phyloP scores from a whole-genome alignment of 23 red algal genomes.

The Gracilariopsis chorda region DNA sequence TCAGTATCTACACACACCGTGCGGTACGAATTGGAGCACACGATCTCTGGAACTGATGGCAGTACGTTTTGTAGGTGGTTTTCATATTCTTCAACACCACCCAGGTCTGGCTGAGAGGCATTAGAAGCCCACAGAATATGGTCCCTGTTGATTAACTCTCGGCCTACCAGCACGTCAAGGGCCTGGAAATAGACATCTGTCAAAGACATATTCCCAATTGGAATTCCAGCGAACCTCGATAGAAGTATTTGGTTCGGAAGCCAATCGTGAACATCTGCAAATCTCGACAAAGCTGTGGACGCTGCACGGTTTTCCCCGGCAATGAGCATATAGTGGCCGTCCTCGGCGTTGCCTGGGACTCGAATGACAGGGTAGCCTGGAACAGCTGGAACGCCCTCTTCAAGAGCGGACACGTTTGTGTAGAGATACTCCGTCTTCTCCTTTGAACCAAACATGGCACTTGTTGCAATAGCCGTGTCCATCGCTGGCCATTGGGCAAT shows the following conservation, averaged over 20 bases:
- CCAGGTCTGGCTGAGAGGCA: constrained; percentile 45
- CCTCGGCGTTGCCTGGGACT: constrained; percentile 32
- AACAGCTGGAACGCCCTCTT: constrained; percentile 44
- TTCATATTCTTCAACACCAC: constrained; percentile 59
- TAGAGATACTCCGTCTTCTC: not conserved
- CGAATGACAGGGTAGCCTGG: constrained; percentile 55
- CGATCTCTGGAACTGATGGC: constrained; percentile 51
- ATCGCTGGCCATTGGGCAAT: constrained; percentile 59
- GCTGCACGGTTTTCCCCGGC: constrained; percentile 65
- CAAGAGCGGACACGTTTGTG: constrained; percentile 1
- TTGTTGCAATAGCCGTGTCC: constrained; percentile 14
- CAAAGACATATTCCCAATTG: constrained; percentile 72
- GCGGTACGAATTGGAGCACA: constrained; percentile 57
- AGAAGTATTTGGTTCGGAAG: constrained; percentile 32
- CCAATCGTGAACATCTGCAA: constrained; percentile 42
- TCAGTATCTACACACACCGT: constrained; percentile 78
- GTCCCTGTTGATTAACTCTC: constrained; percentile 61
- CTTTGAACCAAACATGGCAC: constrained; percentile 11
- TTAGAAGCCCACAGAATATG: constrained; percentile 64
- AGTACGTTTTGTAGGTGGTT: constrained; percentile 58
- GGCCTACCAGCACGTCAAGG: constrained; percentile 58
- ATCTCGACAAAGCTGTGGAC: constrained; percentile 23
- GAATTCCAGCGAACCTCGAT: constrained; percentile 68
- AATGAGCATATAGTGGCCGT: constrained; percentile 67
- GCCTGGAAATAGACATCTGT: constrained; percentile 64